Conservation (phyloP, 2,329 filamentous ascomycete genomes). For the Talaromyces sp. region DNA sequence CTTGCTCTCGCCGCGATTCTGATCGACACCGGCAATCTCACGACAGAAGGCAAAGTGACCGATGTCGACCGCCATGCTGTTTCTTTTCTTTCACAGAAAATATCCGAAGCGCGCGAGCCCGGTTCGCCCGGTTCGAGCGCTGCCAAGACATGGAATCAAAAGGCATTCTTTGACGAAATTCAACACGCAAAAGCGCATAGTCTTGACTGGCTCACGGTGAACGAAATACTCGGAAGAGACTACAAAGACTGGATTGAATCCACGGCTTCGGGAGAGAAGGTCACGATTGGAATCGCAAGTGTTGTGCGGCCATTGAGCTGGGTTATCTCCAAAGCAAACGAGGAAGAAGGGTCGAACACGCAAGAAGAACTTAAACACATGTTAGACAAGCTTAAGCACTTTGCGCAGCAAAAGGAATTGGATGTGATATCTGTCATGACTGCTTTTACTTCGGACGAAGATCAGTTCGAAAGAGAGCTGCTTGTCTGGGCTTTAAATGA, state of each 20-base stretch:
- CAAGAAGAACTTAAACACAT: slow-evolving; percentile 26
- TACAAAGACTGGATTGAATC: slow-evolving; percentile 57
- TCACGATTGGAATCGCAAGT: slow-evolving; percentile 53
- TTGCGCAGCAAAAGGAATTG: slow-evolving; percentile 41
- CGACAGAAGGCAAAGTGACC: slow-evolving; percentile 38
- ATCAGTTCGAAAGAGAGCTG: slow-evolving; percentile 47
- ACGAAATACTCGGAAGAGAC: slow-evolving; percentile 56
- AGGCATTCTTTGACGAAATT: slow-evolving; percentile 47
- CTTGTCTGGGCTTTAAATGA: slow-evolving; percentile 43
- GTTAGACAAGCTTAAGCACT: slow-evolving; percentile 36
- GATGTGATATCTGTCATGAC: slow-evolving; percentile 57
- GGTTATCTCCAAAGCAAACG: slow-evolving; percentile 44
- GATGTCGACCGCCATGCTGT: slow-evolving; percentile 45
- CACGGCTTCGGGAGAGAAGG: neutral
- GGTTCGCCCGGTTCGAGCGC: slow-evolving; percentile 16
- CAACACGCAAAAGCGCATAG: slow-evolving; percentile 50
- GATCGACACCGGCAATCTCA: slow-evolving; percentile 41
- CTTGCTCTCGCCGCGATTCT: slow-evolving; percentile 38
- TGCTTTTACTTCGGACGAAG: slow-evolving; percentile 41
- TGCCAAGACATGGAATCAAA: slow-evolving; percentile 36
- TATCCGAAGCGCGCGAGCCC: slow-evolving; percentile 24
- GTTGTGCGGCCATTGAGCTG: slow-evolving; percentile 53
- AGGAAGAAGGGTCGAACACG: neutral
- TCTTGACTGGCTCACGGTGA: slow-evolving; percentile 45
- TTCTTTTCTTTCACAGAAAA: slow-evolving; percentile 47